Conservation (phyloP, 176 grass and related monocot species). For the Oryza brachyantha region DNA sequence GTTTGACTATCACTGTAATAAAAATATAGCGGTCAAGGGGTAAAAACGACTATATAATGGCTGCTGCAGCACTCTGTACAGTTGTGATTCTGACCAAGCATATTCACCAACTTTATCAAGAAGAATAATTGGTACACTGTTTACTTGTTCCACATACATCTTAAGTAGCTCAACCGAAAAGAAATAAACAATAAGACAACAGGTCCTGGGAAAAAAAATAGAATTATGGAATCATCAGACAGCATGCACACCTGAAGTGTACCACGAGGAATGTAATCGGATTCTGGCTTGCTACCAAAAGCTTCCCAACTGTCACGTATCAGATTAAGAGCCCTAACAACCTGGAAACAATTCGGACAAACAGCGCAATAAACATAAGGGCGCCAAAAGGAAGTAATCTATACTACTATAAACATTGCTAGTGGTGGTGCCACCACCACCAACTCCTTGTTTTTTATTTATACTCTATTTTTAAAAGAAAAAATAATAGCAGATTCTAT, state of each 20-base stretch:
- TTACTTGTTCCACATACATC: slow-evolving; percentile 16
- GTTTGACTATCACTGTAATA: background rate
- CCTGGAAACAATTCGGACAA: slow-evolving; percentile 55
- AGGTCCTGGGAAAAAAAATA: background rate
- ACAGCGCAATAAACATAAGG: slow-evolving; percentile 30
- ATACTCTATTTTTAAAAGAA: too few species aligned
- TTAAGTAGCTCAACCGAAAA: background rate
- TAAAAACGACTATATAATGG: background rate
- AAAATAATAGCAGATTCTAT: too few species aligned
- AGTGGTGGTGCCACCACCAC: too few species aligned
- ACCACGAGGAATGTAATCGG: slow-evolving; percentile 89
- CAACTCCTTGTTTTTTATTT: too few species aligned
- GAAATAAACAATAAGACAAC: background rate
- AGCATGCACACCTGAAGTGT: slow-evolving; percentile 80
- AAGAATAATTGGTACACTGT: background rate
- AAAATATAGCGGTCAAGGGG: background rate
- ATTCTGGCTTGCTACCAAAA: slow-evolving; percentile 81
- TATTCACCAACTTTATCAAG: background rate
- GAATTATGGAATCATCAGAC: slow-evolving; percentile 20
- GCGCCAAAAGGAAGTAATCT: background rate
- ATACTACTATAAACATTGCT: too few species aligned
- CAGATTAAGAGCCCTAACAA: slow-evolving; percentile 87
- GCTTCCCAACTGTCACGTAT: slow-evolving; percentile 75
- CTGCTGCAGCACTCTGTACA: background rate
- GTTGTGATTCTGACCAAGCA: background rate